phyloP scores from a whole-genome alignment of 805 yeast species.

The Wickerhamomyces xylosicus region DNA sequence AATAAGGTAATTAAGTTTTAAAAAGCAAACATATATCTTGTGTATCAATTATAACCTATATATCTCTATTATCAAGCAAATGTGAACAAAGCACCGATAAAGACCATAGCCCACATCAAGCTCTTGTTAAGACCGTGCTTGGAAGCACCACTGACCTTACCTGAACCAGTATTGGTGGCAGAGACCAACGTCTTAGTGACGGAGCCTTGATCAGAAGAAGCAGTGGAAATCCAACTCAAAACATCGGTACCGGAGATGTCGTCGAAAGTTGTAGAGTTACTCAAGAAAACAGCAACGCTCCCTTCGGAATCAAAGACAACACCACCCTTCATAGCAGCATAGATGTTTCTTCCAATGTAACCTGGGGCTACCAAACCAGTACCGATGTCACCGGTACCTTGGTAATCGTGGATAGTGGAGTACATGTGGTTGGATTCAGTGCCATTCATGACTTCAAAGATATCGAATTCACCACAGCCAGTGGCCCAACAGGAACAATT shows the following conservation, averaged over 20 bases:
- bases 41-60: too few relatives aligned
- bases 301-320: slow-evolving; percentile 58
- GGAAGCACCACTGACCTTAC: slow-evolving; percentile 12
- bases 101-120: slow-evolving; percentile 5
- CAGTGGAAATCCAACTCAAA: slow-evolving; percentile 31
- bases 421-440: slow-evolving; percentile 46
- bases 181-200: slow-evolving; percentile 22
- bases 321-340: slow-evolving; percentile 54
- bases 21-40: too few relatives aligned
- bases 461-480: slow-evolving; percentile 75
- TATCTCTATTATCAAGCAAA: too few relatives aligned
- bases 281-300: slow-evolving; percentile 47
- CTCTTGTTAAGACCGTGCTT: slow-evolving; percentile 1
- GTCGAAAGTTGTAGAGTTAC: slow-evolving; percentile 42
- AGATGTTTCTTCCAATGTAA: slow-evolving; percentile 43
- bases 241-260: slow-evolving; percentile 33
- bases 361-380: slow-evolving; percentile 51
- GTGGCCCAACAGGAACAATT: slow-evolving; percentile 71
- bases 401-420: slow-evolving; percentile 69
- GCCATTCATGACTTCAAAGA: slow-evolving; percentile 62
- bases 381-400: slow-evolving; percentile 54
- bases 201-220: slow-evolving; percentile 19
- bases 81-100: background rate
- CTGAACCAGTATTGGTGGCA: slow-evolving; percentile 27
- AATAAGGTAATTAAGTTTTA: too few relatives aligned